Evolutionary conservation across 371 early-diverging fungal genomes (phyloP).

Genomic region (Mortierella sp.): DNA sequence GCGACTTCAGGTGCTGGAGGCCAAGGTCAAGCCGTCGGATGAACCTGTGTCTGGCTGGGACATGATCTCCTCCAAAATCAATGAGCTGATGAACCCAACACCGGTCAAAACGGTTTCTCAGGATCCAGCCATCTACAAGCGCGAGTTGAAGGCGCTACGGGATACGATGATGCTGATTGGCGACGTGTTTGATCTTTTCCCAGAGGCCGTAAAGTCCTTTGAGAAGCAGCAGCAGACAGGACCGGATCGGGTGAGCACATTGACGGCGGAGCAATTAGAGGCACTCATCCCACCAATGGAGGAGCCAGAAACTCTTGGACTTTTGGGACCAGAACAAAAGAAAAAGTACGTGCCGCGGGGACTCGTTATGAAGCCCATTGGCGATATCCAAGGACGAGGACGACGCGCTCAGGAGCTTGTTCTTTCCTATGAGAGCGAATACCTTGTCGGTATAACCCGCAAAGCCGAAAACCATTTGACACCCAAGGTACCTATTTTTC

Average conservation of each 20-base stretch:
- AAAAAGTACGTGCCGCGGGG: slow-evolving; percentile 43
- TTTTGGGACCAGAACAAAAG: slow-evolving; percentile 33
- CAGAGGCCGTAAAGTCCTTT: slow-evolving; percentile 39
- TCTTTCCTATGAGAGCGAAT: slow-evolving; percentile 45
- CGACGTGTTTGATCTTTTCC: slow-evolving; percentile 52
- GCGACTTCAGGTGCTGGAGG: slow-evolving; percentile 26
- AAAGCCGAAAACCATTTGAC: slow-evolving; percentile 29
- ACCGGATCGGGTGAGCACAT: slow-evolving; percentile 24
- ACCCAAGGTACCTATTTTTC: slow-evolving; percentile 30
- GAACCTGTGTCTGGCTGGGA: slow-evolving; percentile 20
- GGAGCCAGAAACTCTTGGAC: slow-evolving; percentile 25
- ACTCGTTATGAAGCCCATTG: slow-evolving; percentile 27
- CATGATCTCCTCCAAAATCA: slow-evolving; percentile 19
- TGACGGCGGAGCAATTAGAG: slow-evolving; percentile 45
- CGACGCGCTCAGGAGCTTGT: slow-evolving; percentile 32
- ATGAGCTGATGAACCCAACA: slow-evolving; percentile 21
- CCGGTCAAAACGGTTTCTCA: slow-evolving; percentile 26
- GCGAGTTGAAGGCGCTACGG: slow-evolving; percentile 38
- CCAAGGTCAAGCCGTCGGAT: slow-evolving; percentile 28
- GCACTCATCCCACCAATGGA: slow-evolving; percentile 42
- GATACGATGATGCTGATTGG: slow-evolving; percentile 47
- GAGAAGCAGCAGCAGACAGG: slow-evolving; percentile 49
- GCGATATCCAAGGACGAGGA: slow-evolving; percentile 30
- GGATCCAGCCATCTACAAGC: slow-evolving; percentile 24
- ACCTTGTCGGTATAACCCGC: slow-evolving; percentile 33